Base-by-base conservation (phyloP, 768 basidiomycete species). In the Mycena haematopus region DNA sequence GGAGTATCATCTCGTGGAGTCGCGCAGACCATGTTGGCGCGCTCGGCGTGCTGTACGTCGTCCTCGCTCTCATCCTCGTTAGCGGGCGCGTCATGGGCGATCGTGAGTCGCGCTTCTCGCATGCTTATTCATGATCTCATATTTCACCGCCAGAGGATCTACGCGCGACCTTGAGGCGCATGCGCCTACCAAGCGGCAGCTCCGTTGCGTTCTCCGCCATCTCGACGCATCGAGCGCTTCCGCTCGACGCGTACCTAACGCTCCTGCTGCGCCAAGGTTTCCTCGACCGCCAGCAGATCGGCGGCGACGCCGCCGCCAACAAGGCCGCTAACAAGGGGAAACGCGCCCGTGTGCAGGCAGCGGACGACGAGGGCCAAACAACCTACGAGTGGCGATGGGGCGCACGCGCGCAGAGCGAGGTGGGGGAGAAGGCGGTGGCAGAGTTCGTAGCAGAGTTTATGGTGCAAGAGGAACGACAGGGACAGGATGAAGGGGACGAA, bases 61-160 rank as follows among this genome's bases (percentile, higher is more conserved):
- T 99, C 38, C 84, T 98, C 11, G 86, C 90, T 0, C 78, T 97
- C 24, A 87, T 99, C 50, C 80, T 99, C n/a, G 90, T 90, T 46
- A 88, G 85, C 65, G 93, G 93, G 47, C 79, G 90, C 11, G 82
- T 85, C 15, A 79, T 97, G 19, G 79, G 80, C 27, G 95, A 97
- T 69, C 74, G 95, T 95, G 69, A 69, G 89, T 78, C 17, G 40
- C 19, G 3, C 52, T 40, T 56, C 56, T 14, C 27, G 36, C 27
- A 62, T 31, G 47, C 27, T 58, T 21, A 54, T 29, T 17, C 35
- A n/a, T 42, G 6, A n/a, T n/a, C 52, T 9, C 29, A 33, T n/a
- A n/a, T n/a, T 50, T 40, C 54, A 24, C 33, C 33, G 38, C 44
- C 68, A 96, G 95, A 82, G 69, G 90, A 94, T 62, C 81, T 99